Evolutionary conservation across 2,329 filamentous ascomycete genomes (phyloP).

Genomic region (Colletotrichum trifolii): DNA sequence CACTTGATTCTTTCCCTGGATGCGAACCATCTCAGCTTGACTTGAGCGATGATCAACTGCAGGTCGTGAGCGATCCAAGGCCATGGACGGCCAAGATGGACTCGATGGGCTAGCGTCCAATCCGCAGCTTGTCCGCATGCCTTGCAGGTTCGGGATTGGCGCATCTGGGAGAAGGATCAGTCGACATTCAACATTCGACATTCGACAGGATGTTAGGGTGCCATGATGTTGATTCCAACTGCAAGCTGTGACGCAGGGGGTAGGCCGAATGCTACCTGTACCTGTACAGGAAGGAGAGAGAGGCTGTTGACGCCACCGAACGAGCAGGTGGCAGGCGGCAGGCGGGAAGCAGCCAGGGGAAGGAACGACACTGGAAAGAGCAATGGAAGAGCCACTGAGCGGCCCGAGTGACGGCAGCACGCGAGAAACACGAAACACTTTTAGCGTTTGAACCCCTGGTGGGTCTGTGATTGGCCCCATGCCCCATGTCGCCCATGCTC

Average conservation of each 20-base stretch:
- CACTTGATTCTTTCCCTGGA: not conserved
- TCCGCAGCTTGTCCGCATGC: not conserved
- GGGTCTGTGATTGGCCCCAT: constrained; percentile 33
- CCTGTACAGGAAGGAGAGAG: too few relatives aligned
- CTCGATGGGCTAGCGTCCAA: not conserved
- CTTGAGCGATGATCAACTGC: constrained; percentile 8
- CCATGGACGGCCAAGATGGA: not conserved
- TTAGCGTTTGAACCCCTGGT: constrained; percentile 32
- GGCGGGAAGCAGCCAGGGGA: too few relatives aligned
- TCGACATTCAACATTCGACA: not conserved
- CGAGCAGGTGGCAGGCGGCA: not conserved
- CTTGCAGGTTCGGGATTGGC: constrained; percentile 8
- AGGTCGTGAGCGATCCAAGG: not conserved
- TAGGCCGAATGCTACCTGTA: too few relatives aligned
- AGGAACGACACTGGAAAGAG: too few relatives aligned
- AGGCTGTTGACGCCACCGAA: constrained; percentile 8
- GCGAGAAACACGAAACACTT: constrained; percentile 31
- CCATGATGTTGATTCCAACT: too few relatives aligned
- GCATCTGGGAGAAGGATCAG: constrained; percentile 10
- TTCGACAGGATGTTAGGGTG: constrained; percentile 14
- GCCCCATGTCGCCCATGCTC: not conserved
- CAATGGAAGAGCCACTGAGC: too few relatives aligned
- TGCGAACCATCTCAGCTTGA: not conserved
- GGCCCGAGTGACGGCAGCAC: not conserved
- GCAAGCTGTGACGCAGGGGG: too few relatives aligned